A percentile compares a stretch with the other conserved stretches of the same genome.
phyloP scores from a whole-genome alignment of 2,329 filamentous ascomycete species.

The Neonectria faginata region DNA sequence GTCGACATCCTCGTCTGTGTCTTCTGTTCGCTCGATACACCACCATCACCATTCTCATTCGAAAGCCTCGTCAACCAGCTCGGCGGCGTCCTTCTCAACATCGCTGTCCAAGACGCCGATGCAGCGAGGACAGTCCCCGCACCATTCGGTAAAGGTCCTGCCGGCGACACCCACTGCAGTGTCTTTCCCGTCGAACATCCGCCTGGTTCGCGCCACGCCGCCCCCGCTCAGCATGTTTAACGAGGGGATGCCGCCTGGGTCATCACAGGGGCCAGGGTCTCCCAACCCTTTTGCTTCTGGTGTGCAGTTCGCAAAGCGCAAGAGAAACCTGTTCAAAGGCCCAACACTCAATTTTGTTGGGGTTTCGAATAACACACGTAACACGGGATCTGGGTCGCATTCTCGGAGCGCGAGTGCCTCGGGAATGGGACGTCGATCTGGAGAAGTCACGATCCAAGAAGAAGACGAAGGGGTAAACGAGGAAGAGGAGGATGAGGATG shows the following conservation, averaged over 20 bases:
- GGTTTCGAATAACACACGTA: slow-evolving; percentile 51
- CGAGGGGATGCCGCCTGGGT: slow-evolving; percentile 64
- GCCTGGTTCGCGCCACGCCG: slow-evolving; percentile 75
- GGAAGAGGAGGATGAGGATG: slow-evolving; percentile 50
- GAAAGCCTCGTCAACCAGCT: slow-evolving; percentile 94
- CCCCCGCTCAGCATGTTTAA: slow-evolving; percentile 66
- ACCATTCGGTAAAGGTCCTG: slow-evolving; percentile 94
- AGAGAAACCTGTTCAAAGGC: slow-evolving; percentile 85
- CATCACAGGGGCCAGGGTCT: slow-evolving; percentile 60
- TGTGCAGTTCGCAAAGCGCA: slow-evolving; percentile 83
- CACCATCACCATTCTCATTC: slow-evolving; percentile 89
- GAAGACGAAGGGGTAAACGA: slow-evolving; percentile 67
- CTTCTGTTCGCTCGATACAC: slow-evolving; percentile 90
- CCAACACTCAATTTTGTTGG: slow-evolving; percentile 72
- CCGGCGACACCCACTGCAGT: slow-evolving; percentile 84
- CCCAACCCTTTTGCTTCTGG: slow-evolving; percentile 71
- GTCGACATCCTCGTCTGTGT: slow-evolving; percentile 95
- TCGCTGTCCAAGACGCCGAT: slow-evolving; percentile 76
- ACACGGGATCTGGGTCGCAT: slow-evolving; percentile 54
- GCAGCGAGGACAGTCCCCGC: slow-evolving; percentile 77
- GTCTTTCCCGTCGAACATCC: slow-evolving; percentile 86
- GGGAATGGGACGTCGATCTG: slow-evolving; percentile 74
- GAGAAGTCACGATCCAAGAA: slow-evolving; percentile 79
- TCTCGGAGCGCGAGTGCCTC: slow-evolving; percentile 72
- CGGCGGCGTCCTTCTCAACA: slow-evolving; percentile 77